Percentiles rank a stretch among this genome's conserved stretches.
Conservation (phyloP, 2,329 filamentous ascomycete species). For the Aspergillus nomiae region DNA sequence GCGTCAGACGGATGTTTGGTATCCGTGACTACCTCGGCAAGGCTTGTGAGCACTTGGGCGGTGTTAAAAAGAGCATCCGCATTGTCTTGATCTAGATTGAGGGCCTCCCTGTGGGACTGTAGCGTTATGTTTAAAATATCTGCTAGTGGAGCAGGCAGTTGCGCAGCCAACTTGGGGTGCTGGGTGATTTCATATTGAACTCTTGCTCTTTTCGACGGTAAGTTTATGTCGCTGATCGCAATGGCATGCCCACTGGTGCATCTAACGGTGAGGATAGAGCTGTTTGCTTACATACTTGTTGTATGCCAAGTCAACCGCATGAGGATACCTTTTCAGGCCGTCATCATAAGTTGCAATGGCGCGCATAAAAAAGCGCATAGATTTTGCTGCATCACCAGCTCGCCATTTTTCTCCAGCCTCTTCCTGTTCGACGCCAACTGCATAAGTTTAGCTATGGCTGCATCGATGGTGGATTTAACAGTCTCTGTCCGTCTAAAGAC, state of each 20-base stretch:
- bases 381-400: constrained; percentile 68
- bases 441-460: neutral
- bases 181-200: constrained; percentile 71
- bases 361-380: constrained; percentile 59
- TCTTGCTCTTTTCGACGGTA: constrained; percentile 56
- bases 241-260: neutral
- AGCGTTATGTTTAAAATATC: constrained; percentile 63
- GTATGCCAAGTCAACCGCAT: constrained; percentile 71
- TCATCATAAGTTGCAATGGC: constrained; percentile 68
- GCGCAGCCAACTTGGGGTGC: constrained; percentile 62
- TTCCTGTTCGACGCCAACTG: constrained; percentile 68
- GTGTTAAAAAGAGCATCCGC: constrained; percentile 72
- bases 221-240: constrained; percentile 9
- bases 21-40: constrained; percentile 63
- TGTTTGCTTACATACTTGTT: constrained; percentile 61
- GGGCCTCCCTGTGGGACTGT: constrained; percentile 64
- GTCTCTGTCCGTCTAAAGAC: neutral
- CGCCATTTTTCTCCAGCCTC: constrained; percentile 75
- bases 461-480: neutral
- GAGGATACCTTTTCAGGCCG: constrained; percentile 62
- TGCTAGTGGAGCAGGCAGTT: constrained; percentile 56
- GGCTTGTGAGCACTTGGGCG: constrained; percentile 66
- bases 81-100: constrained; percentile 62
- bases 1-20: constrained; percentile 49
- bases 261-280: neutral